Conservation (phyloP, 23 red algal species). For the Gracilaria vermiculophylla region DNA sequence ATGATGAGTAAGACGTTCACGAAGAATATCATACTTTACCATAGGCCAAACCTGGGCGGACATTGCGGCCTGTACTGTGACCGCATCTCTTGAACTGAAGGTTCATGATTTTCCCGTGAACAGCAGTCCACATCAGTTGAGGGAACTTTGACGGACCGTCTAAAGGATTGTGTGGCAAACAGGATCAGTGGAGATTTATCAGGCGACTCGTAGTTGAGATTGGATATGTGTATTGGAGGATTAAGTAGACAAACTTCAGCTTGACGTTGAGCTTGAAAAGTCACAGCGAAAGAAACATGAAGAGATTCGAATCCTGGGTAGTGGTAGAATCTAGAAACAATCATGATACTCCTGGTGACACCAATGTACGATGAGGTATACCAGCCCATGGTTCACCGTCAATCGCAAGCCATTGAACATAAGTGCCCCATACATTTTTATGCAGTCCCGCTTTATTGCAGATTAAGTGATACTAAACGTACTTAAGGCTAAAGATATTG, state of each 20-base stretch:
- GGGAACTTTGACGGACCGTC: not conserved
- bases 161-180: not conserved
- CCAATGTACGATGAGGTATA: constrained; percentile 58
- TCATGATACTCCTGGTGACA: not conserved
- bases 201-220: not conserved
- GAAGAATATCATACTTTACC: constrained; percentile 44
- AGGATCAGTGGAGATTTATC: not conserved
- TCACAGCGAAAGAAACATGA: not conserved
- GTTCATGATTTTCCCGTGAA: not conserved
- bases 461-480: not conserved
- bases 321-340: not conserved
- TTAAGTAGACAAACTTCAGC: not conserved
- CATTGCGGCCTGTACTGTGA: constrained; percentile 55
- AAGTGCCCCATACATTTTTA: not conserved
- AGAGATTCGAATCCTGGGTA: not conserved
- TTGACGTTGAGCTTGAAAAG: not conserved
- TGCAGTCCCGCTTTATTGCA: not conserved
- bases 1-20: constrained; percentile 27
- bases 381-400: constrained; percentile 25
- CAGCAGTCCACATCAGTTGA: constrained; percentile 5
- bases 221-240: not conserved
- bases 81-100: constrained; percentile 1
- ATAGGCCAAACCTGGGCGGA: constrained; percentile 28
- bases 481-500: no score
- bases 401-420: not conserved